A percentile compares a stretch with the other conserved stretches of the same genome.
These are phyloP conservation scores for Sclerotinia spermophila DNA, from an alignment of 2,329 filamentous ascomycete species.

Conservation along the genomic window DNA sequence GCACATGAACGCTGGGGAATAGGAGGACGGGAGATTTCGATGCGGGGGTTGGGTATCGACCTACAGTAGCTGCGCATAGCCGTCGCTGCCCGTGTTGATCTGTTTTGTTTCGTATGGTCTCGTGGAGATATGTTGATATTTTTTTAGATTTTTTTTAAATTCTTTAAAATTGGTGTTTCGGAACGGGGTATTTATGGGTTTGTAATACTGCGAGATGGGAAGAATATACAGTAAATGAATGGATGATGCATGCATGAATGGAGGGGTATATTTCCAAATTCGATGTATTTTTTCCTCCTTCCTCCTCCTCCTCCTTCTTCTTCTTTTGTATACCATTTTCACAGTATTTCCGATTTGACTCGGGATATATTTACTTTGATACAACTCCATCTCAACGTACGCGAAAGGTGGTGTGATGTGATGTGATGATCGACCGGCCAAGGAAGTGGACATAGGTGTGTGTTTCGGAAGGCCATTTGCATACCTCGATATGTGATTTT, in stretches of 20 bases:
- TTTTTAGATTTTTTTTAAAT: too few relatives aligned
- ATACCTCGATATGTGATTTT: not conserved
- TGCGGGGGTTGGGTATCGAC: not conserved
- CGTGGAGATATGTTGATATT: not conserved
- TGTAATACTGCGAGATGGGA: too few relatives aligned
- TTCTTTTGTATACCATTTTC: too few relatives aligned
- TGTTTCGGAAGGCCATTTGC: conserved; percentile 7
- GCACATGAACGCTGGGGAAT: conserved; percentile 6
- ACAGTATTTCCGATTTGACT: not conserved
- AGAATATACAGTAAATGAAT: too few relatives aligned
- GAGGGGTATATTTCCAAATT: not conserved
- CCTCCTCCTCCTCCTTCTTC: too few relatives aligned
- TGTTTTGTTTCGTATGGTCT: not conserved
- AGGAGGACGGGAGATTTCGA: not conserved
- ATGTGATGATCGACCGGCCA: not conserved
- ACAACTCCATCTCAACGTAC: too few relatives aligned
- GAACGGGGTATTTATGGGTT: too few relatives aligned
- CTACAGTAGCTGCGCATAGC: not conserved
- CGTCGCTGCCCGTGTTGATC: not conserved
- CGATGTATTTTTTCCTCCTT: not conserved
- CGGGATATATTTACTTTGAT: too few relatives aligned
- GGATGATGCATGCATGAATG: not conserved
- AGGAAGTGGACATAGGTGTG: not conserved
- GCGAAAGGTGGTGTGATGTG: not conserved
- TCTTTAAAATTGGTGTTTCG: too few relatives aligned